phyloP scores from a whole-genome alignment of 2,329 filamentous ascomycete species.

The Xylariaceae sp. region DNA sequence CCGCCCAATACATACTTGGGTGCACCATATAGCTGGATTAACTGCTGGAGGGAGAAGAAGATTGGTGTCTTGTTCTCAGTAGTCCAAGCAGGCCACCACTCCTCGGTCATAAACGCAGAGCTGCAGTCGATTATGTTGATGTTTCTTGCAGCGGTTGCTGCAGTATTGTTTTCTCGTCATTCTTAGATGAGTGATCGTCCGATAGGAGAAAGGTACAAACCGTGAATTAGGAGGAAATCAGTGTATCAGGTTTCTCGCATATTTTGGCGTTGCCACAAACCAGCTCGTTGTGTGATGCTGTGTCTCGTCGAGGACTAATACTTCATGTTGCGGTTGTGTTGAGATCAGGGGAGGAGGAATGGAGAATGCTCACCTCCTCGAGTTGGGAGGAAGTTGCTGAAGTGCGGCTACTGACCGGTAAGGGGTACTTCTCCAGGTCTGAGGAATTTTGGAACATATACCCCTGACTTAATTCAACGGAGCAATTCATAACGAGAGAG shows the following conservation, averaged over 20 bases:
- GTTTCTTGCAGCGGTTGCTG: slow-evolving; percentile 28
- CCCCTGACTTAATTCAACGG: too few species aligned
- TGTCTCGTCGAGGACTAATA: too few species aligned
- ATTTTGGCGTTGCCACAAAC: slow-evolving; percentile 8
- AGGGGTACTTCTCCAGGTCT: too few species aligned
- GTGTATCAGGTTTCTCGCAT: slow-evolving; percentile 1
- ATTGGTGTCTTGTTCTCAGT: slow-evolving; percentile 23
- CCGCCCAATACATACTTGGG: slow-evolving; percentile 19
- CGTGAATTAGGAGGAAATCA: slow-evolving; percentile 12
- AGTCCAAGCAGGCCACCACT: slow-evolving; percentile 33
- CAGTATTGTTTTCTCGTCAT: slow-evolving; percentile 30
- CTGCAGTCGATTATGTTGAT: slow-evolving; percentile 16
- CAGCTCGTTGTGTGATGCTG: neutral
- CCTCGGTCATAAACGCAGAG: slow-evolving; percentile 28
- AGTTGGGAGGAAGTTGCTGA: too few species aligned
- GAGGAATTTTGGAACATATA: too few species aligned
- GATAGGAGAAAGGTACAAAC: neutral
- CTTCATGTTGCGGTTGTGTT: too few species aligned
- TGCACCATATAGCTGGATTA: neutral
- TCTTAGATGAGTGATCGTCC: neutral
- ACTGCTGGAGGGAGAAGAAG: slow-evolving; percentile 18
- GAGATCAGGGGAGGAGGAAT: too few species aligned
- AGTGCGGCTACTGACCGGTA: too few species aligned
- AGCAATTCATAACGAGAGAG: too few species aligned
- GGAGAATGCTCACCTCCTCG: too few species aligned